Evolutionary conservation across 2,329 filamentous ascomycete species (phyloP).

Genomic region (Nigrospora osmanthi): DNA sequence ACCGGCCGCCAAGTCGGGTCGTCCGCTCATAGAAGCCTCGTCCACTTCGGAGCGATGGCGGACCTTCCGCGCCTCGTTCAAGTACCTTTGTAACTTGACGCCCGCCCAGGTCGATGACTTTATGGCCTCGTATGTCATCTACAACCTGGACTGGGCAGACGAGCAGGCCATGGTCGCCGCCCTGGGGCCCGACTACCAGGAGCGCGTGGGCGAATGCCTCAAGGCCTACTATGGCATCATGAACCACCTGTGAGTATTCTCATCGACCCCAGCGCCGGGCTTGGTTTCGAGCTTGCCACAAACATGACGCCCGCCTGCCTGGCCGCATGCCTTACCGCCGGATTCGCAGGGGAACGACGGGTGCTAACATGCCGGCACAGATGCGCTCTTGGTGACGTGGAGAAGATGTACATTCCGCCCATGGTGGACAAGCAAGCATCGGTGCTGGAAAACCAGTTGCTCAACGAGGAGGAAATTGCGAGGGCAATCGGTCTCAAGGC

Average conservation of each 20-base stretch:
- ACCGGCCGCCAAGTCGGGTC: slow-evolving; percentile 4
- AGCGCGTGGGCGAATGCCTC: slow-evolving; percentile 42
- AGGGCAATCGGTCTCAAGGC: slow-evolving; percentile 34
- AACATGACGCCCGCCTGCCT: no score
- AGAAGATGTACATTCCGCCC: slow-evolving; percentile 51
- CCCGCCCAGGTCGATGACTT: slow-evolving; percentile 45
- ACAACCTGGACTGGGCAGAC: slow-evolving; percentile 47
- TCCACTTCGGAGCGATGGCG: slow-evolving; percentile 38
- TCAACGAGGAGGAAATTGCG: slow-evolving; percentile 43
- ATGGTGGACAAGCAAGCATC: slow-evolving; percentile 41
- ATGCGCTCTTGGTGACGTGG: slow-evolving; percentile 43
- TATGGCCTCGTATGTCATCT: slow-evolving; percentile 49
- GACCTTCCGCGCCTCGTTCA: slow-evolving; percentile 41
- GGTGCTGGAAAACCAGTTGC: slow-evolving; percentile 42
- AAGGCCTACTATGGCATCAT: slow-evolving; percentile 44
- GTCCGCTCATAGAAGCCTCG: slow-evolving; percentile 25
- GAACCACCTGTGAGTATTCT: slow-evolving; percentile 35
- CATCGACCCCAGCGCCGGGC: neutral
- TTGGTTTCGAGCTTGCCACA: no score
- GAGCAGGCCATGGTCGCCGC: slow-evolving; percentile 37
- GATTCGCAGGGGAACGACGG: no score
- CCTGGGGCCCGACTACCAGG: slow-evolving; percentile 39
- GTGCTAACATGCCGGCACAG: neutral
- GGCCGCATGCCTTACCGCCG: no score
- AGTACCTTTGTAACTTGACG: slow-evolving; percentile 37